phyloP scores from a whole-genome alignment of 148 eudicot genomes.

The Persicaria maculosa region DNA sequence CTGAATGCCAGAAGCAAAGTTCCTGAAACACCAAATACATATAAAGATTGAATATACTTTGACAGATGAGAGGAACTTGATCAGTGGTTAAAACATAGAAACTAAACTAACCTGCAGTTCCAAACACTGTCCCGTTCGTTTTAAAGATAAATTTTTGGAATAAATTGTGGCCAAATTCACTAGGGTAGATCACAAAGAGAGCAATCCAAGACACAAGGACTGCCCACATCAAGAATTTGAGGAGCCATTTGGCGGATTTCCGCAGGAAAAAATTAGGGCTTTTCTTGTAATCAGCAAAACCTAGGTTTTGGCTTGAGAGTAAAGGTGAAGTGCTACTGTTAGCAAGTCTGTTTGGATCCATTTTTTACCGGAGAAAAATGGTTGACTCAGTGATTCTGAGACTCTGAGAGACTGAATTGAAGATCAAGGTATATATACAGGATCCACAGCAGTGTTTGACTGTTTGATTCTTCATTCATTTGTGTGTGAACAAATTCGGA shows the following conservation, averaged over 20 bases:
- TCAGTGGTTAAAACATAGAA: background rate
- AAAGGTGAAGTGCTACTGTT: conserved; percentile 23
- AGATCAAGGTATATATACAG: background rate
- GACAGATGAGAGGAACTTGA: background rate
- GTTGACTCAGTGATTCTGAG: background rate
- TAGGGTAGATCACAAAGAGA: conserved; percentile 50
- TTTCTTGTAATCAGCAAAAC: conserved; percentile 18
- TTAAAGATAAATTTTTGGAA: conserved; percentile 18
- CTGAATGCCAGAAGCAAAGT: conserved; percentile 45
- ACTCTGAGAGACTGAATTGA: no score
- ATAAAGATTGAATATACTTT: background rate
- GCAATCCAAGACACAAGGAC: conserved; percentile 52
- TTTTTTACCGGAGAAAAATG: background rate
- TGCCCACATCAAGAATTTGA: conserved; percentile 56
- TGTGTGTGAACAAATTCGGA: background rate
- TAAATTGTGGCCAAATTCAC: conserved; percentile 18
- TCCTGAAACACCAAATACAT: conserved; percentile 39
- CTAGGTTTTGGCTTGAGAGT: conserved; percentile 20
- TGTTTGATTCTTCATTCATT: background rate
- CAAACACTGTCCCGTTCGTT: conserved; percentile 31
- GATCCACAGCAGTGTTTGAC: background rate
- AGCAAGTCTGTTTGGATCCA: background rate
- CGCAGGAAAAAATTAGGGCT: conserved; percentile 19
- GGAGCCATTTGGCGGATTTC: conserved; percentile 42
- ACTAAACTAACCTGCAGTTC: conserved; percentile 36